Percentiles rank a stretch among this genome's conserved stretches.
Evolutionary conservation across 169 alveolate species (phyloP).

Genomic region (Blepharisma undulans): DNA sequence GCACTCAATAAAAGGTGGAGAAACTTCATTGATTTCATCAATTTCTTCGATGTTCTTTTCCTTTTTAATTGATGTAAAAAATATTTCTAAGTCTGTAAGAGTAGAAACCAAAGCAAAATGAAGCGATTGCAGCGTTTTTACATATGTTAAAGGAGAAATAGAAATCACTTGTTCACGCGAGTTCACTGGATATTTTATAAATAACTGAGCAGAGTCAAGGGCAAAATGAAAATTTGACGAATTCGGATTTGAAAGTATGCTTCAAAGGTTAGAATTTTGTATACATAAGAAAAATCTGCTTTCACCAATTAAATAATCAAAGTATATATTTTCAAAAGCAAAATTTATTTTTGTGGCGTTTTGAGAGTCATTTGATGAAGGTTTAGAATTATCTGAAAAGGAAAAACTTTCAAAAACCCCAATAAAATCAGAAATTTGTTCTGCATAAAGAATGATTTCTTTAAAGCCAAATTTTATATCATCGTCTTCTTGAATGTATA

Average conservation of each 20-base stretch:
- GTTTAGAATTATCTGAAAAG: neutral
- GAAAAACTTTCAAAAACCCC: neutral
- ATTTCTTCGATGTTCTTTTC: neutral
- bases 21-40: neutral
- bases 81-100: neutral
- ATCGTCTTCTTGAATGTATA: neutral
- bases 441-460: neutral
- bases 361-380: neutral
- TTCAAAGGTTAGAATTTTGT: neutral
- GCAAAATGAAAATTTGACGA: neutral
- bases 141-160: neutral
- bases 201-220: neutral
- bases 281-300: neutral
- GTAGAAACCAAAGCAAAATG: neutral
- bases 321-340: neutral
- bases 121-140: neutral
- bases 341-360: neutral
- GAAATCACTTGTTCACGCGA: neutral
- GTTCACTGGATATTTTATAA: neutral
- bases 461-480: neutral
- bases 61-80: neutral
- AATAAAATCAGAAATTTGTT: neutral
- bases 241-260: neutral
- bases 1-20: neutral
- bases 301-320: neutral